Conservation (phyloP, 2,329 filamentous ascomycete species). For the Davidsoniella eucalypti region DNA sequence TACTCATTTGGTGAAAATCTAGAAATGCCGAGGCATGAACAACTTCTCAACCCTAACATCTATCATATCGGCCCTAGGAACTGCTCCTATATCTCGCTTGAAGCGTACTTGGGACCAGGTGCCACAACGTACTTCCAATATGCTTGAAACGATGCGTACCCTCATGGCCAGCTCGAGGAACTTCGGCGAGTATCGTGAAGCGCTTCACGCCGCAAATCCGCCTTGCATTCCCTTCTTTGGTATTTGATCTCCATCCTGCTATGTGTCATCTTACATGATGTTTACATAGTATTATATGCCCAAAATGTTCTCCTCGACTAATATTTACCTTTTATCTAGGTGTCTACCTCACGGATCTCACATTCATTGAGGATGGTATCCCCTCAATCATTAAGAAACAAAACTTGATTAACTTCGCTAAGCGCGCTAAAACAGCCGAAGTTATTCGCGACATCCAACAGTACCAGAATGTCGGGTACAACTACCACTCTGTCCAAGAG, state of each 20-base stretch:
- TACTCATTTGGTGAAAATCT: not conserved
- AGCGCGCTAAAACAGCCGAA: conserved; percentile 92
- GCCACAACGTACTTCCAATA: conserved; percentile 62
- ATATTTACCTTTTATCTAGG: conserved; percentile 31
- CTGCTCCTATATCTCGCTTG: conserved; percentile 84
- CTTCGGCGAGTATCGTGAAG: conserved; percentile 90
- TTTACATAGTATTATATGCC: not conserved
- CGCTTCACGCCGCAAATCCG: conserved; percentile 80
- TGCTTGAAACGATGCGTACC: conserved; percentile 78
- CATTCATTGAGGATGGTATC: conserved; percentile 97
- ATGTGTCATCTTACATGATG: not conserved
- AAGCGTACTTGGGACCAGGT: conserved; percentile 91
- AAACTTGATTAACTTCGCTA: conserved; percentile 95
- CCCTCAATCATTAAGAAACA: conserved; percentile 93
- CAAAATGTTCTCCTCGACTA: not conserved
- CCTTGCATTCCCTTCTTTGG: conserved; percentile 98
- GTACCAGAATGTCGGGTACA: conserved; percentile 96
- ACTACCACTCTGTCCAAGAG: conserved; percentile 73
- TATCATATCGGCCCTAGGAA: conserved; percentile 89
- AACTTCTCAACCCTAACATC: conserved; percentile 97
- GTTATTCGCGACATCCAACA: conserved; percentile 98
- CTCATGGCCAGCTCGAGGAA: conserved; percentile 97
- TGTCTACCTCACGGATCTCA: conserved; percentile 92
- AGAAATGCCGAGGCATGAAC: conserved; percentile 89
- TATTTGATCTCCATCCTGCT: conserved; percentile 25